Base-by-base conservation (phyloP, 306 rosid species). In the Trifolium fragiferum region DNA sequence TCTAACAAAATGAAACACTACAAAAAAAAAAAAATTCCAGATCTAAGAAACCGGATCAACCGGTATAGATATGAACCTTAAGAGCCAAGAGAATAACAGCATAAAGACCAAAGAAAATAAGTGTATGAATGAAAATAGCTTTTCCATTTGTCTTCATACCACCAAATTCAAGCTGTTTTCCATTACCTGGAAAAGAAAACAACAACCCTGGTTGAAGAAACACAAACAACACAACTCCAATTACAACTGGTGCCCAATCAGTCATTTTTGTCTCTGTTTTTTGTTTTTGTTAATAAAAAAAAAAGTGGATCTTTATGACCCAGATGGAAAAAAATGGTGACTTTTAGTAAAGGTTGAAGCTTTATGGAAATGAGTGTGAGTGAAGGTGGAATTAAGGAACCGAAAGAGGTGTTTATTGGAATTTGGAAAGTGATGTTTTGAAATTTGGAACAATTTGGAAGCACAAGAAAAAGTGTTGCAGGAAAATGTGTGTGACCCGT, bases 231-330 rank as follows among this genome's bases (percentile, higher is more conserved):
- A 94, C 95, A 7, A 94, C 97, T 0, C 97, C 99, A 10, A 94
- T 82, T 25, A 94, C n/a, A n/a, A 94, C 95, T 0, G 97, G 96
- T 1, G 88, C 98, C 99, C 99, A 92, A 78, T 94, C 99, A n/a
- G 92, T 85, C 99, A 94, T 93, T 73, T 67, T 27, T 47, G 18
- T 47, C 25, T 0, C 2, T 10, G 13, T 38, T 53, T 6, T 23
- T 23, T 25, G n/a, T n/a, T 25, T 25, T 25, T 25, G 27, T 25
- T 25, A 25, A 25, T 25, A 25, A 30, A 41, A 40, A 19, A 35
- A 19, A 21, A 65, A 11, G 32, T 43, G 30, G 77, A 71, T 63
- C 64, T 79, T 40, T 62, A 7, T 0, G 50, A 47, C 64, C 43
- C 55, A 23, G 66, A 14, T 62, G 37, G 37, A 2, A 8, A 8